phyloP scores from a whole-genome alignment of 1,139 yeast genomes.

The Nematodospora anomalae region DNA sequence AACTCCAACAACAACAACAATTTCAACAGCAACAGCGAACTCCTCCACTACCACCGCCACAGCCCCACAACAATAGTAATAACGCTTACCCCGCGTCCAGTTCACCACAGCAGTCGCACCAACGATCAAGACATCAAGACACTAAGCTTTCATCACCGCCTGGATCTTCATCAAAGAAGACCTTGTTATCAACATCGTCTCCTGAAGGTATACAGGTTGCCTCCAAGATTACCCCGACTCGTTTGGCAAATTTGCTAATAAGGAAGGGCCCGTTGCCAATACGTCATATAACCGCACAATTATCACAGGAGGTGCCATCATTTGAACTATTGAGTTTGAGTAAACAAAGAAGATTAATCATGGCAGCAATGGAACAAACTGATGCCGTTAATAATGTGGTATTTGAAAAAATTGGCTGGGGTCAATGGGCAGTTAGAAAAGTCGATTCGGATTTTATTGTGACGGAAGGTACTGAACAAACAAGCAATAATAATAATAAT shows the following conservation, averaged over 20 bases:
- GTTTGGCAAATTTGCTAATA: slow-evolving; percentile 67
- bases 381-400: slow-evolving; percentile 63
- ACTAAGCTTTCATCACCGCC: slow-evolving; percentile 3
- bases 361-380: slow-evolving; percentile 75
- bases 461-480: slow-evolving; percentile 40
- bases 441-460: slow-evolving; percentile 52
- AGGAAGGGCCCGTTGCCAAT: slow-evolving; percentile 88
- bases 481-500: slow-evolving; percentile 6
- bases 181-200: slow-evolving; percentile 68
- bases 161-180: slow-evolving; percentile 18
- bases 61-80: slow-evolving; percentile 3
- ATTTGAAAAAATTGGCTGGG: slow-evolving; percentile 97
- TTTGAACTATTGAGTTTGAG: slow-evolving; percentile 80
- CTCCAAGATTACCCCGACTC: slow-evolving; percentile 76
- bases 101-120: slow-evolving; percentile 1
- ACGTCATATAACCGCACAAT: slow-evolving; percentile 80
- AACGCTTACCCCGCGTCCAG: slow-evolving; percentile 2
- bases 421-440: slow-evolving; percentile 87
- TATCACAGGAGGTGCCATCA: slow-evolving; percentile 72
- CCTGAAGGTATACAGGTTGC: slow-evolving; percentile 92
- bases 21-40: slow-evolving; percentile 4
- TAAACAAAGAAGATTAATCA: slow-evolving; percentile 85
- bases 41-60: slow-evolving; percentile 3
- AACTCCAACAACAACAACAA: slow-evolving; percentile 3
- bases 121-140: neutral